Evolutionary conservation across 2,329 filamentous ascomycete genomes (phyloP), one percentile per base, ranked within the genome.

Genomic region (Metarhizium robertsii): DNA sequence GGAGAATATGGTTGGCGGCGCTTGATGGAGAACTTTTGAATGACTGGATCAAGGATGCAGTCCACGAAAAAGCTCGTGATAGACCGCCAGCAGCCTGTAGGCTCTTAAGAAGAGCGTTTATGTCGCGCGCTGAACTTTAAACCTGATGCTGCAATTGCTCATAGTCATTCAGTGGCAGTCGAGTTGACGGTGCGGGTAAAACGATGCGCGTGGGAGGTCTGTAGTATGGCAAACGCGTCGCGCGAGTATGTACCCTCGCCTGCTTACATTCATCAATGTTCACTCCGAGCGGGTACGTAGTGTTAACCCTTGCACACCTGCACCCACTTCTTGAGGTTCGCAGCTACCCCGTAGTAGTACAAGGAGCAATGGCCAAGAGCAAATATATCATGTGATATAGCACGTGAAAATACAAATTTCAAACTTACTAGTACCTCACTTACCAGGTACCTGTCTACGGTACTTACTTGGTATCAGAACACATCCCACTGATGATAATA

Each of bases 11-110:
- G n/a, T 45, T 18, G n/a, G 18, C 6, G n/a, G 16, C 10, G 42
- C 8, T 11, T 16, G 13, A 13, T 11, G 38, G 13, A 16, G 38
- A 13, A 7, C 5, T 40, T 14, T 40, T 16, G 38, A 7, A 7
- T 40, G 38, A 40, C 38, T n/a, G 32, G 25, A 25, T 38, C 20
- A 13, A 34, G 16, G 43, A 50, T 6, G 36, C 51, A 42, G 10
- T 45, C 8, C 13, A 48, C 40, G 8, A 40, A 36, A 18, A 50
- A 14, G 6, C 7, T 29, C 30, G 30, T 30, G 20, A 43, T 49
- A 50, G 11, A 52, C 42, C 30, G 50, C 36, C 54, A 18, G 55
- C 55, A 53, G 47, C 32, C 47, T 18, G 32, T n/a, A 32, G 25
- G 16, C 10, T 51, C 32, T 7, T 51, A 13, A 29, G 25, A 32